Evolutionary conservation across 1,139 yeast species (phyloP).

Genomic region (Pichia sp.): DNA sequence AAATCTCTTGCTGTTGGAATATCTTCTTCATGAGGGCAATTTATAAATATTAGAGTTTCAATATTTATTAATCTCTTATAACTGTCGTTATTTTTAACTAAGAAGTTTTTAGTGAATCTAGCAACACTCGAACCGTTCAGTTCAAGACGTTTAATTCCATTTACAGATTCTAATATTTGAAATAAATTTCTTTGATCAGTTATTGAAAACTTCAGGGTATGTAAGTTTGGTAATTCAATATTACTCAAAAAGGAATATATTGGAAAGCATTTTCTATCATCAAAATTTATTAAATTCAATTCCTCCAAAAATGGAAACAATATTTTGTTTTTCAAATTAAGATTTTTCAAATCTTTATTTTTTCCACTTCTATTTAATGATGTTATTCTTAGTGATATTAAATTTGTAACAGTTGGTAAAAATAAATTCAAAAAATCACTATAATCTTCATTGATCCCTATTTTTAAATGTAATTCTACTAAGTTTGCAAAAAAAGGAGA

Average conservation of each 20-base stretch:
- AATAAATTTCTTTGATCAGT: not conserved
- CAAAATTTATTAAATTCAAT: not conserved
- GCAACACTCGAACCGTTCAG: not conserved
- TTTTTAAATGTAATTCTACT: not conserved
- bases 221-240: not conserved
- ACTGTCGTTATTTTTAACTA: not conserved
- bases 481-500: not conserved
- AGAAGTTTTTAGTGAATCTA: not conserved
- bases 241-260: not conserved
- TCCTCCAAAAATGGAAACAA: not conserved
- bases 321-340: not conserved
- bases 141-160: not conserved
- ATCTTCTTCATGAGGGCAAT: too few species aligned
- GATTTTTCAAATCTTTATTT: not conserved
- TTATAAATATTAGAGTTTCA: not conserved
- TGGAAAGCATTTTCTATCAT: not conserved
- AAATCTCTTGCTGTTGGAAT: too few species aligned
- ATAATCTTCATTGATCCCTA: not conserved
- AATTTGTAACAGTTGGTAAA: not conserved
- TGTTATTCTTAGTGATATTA: not conserved
- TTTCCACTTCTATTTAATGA: not conserved
- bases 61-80: not conserved
- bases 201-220: not conserved
- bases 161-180: not conserved
- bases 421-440: not conserved